phyloP scores from a whole-genome alignment of 306 rosid species.

The Rosa multiflora region DNA sequence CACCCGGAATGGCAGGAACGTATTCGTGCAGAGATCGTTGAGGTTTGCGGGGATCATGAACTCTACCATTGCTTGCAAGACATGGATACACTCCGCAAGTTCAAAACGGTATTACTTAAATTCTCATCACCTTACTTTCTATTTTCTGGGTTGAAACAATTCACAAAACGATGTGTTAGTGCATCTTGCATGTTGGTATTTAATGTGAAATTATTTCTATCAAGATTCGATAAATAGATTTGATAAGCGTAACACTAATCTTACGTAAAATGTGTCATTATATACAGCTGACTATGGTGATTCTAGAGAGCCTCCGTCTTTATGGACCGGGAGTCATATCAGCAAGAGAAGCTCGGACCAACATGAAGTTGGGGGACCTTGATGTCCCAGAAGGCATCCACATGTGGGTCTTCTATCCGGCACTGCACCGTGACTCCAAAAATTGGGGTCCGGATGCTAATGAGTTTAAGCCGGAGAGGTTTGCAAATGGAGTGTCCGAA shows the following conservation, averaged over 20 bases:
- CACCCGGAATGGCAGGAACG: constrained; percentile 25
- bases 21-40: constrained; percentile 15
- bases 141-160: not conserved
- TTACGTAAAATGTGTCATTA: not conserved
- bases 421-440: constrained; percentile 12
- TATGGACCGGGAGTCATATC: constrained; percentile 11
- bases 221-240: not conserved
- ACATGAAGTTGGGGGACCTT: constrained; percentile 8
- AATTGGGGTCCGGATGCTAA: constrained; percentile 16
- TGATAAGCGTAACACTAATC: not conserved
- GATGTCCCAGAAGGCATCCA: constrained; percentile 20
- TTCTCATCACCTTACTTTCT: not conserved
- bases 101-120: constrained; percentile 10
- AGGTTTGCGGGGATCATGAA: constrained; percentile 13
- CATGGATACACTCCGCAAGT: constrained; percentile 3
- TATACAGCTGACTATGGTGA: constrained; percentile 16
- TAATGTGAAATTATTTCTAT: not conserved
- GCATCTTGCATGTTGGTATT: not conserved
- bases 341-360: constrained; percentile 4
- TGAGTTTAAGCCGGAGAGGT: constrained; percentile 25
- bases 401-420: constrained; percentile 5
- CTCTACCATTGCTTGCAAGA: constrained; percentile 20
- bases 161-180: not conserved
- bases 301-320: constrained; percentile 21
- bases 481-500: constrained; percentile 9